A percentile compares a stretch with the other conserved stretches of the same genome.
These are phyloP conservation scores for Adansonia madagascariensis DNA, from an alignment of 441 rosid species.

Conservation along the genomic window DNA sequence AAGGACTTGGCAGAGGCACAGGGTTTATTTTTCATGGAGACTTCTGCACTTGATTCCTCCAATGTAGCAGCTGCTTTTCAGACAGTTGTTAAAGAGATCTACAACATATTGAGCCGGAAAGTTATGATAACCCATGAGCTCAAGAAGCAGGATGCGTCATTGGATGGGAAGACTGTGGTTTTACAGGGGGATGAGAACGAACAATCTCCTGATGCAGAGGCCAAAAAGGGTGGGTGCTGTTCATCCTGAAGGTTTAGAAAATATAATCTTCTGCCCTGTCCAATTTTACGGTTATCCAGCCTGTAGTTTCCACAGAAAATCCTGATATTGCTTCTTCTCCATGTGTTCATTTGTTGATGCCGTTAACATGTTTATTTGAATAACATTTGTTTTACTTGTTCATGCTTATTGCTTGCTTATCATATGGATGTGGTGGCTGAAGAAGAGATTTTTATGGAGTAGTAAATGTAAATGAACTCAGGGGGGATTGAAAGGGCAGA, in stretches of 20 bases:
- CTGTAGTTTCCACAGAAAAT: conserved; percentile 25
- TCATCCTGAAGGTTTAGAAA: conserved; percentile 35
- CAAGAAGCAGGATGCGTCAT: conserved; percentile 65
- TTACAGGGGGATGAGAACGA: conserved; percentile 47
- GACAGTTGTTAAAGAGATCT: conserved; percentile 73
- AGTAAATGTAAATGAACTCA: conserved; percentile 37
- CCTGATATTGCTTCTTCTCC: conserved; percentile 29
- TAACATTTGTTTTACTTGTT: conserved; percentile 14
- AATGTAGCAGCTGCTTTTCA: conserved; percentile 67
- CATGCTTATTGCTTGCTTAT: conserved; percentile 10
- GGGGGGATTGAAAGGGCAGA: conserved; percentile 21
- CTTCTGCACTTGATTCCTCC: conserved; percentile 75
- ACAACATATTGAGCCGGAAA: conserved; percentile 82
- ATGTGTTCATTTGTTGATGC: conserved; percentile 30
- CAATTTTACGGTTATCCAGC: not conserved
- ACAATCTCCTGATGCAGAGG: conserved; percentile 27
- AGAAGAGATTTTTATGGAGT: conserved; percentile 31
- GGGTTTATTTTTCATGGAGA: conserved; percentile 73
- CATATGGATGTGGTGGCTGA: conserved; percentile 29
- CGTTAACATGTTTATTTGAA: conserved; percentile 25
- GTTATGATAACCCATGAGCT: conserved; percentile 82
- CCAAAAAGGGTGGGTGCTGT: conserved; percentile 68
- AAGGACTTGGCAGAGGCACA: conserved; percentile 66
- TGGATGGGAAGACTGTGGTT: conserved; percentile 72
- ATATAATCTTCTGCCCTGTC: not conserved